phyloP scores from a whole-genome alignment of 768 basidiomycete genomes.

The Chalciporus piperatus region DNA sequence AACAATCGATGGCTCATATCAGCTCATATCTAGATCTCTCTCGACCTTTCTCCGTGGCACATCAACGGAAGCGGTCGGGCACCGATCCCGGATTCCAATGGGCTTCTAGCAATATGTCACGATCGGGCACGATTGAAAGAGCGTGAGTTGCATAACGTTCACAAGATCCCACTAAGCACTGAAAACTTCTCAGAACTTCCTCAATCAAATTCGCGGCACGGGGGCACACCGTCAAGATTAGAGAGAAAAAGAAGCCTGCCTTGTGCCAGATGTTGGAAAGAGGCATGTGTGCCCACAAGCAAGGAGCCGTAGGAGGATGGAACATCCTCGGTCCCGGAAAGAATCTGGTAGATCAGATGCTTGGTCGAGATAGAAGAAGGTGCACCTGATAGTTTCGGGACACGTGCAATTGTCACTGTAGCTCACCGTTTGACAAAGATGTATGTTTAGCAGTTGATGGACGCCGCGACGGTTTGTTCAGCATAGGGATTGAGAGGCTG shows the following conservation, averaged over 20 bases:
- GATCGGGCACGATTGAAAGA: neutral
- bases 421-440: too few relatives aligned
- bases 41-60: too few relatives aligned
- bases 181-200: neutral
- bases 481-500: too few relatives aligned
- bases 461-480: too few relatives aligned
- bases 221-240: neutral
- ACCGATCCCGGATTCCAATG: neutral
- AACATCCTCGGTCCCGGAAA: too few relatives aligned
- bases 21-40: too few relatives aligned
- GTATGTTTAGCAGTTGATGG: too few relatives aligned
- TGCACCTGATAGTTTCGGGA: too few relatives aligned
- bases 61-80: too few relatives aligned
- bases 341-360: neutral
- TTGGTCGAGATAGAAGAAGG: neutral
- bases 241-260: neutral
- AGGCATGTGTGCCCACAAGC: neutral
- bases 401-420: too few relatives aligned
- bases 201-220: neutral
- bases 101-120: neutral
- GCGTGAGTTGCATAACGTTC: neutral
- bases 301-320: neutral
- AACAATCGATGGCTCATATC: too few relatives aligned
- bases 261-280: neutral
- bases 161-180: neutral